Percentiles rank a stretch among this genome's conserved stretches.
phyloP scores from a whole-genome alignment of 148 eudicot genomes.

The Pharnaceum exiguum region DNA sequence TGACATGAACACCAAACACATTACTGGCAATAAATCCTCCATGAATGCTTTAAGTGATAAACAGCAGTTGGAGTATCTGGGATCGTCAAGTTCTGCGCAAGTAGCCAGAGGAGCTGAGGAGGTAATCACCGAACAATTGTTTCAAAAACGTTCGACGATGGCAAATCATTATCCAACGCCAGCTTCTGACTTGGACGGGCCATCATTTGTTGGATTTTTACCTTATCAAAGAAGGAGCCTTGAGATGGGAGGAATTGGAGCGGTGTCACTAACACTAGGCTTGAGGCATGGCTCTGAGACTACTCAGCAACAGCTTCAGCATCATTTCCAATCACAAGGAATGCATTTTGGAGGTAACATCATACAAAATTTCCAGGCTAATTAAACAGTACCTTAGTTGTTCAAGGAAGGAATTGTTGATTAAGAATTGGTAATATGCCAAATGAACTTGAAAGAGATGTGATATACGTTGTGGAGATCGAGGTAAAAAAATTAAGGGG shows the following conservation, averaged over 20 bases:
- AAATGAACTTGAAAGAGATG: too few relatives aligned
- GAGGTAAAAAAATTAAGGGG: too few relatives aligned
- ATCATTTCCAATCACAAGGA: conserved; percentile 34
- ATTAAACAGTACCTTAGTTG: not conserved
- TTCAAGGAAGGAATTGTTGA: too few relatives aligned
- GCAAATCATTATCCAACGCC: conserved; percentile 35
- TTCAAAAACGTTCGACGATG: conserved; percentile 39
- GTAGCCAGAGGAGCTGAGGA: conserved; percentile 5
- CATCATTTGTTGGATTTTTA: conserved; percentile 32
- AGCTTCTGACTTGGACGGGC: conserved; percentile 24
- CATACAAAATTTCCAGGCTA: conserved; percentile 46
- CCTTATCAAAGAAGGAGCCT: conserved; percentile 41
- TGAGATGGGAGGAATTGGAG: conserved; percentile 40
- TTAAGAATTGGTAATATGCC: too few relatives aligned
- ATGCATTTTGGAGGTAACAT: conserved; percentile 52
- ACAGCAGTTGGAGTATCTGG: conserved; percentile 20
- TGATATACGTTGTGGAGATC: too few relatives aligned
- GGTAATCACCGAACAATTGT: conserved; percentile 22
- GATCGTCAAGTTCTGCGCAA: conserved; percentile 14
- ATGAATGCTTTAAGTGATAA: not conserved
- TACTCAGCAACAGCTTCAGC: conserved; percentile 33
- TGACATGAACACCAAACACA: not conserved
- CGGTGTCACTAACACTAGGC: conserved; percentile 64
- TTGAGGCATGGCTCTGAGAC: conserved; percentile 59
- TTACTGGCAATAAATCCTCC: conserved; percentile 12